Evolutionary conservation across 2,329 filamentous ascomycete species (phyloP).

Genomic region (Ophiostoma perfectum): DNA sequence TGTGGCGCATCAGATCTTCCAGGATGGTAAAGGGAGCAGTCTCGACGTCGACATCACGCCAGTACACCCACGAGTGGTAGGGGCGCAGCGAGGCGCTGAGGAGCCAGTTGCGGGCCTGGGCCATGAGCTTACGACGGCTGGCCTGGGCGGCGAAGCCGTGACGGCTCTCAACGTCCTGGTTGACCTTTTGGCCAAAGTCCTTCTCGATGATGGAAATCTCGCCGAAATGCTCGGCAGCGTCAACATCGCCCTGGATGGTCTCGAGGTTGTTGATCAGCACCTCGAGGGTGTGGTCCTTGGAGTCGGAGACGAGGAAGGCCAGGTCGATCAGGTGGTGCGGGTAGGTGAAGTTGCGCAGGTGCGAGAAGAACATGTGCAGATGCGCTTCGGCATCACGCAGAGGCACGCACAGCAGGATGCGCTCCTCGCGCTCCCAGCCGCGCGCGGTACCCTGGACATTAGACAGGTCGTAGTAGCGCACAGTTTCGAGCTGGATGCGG

Average conservation of each 20-base stretch:
- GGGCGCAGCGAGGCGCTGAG: constrained; percentile 87
- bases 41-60: constrained; percentile 90
- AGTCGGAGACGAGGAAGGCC: constrained; percentile 94
- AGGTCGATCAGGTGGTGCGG: constrained; percentile 94
- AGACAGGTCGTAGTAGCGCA: constrained; percentile 93
- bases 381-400: constrained; percentile 88
- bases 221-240: constrained; percentile 78
- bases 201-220: constrained; percentile 98
- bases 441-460: constrained; percentile 86
- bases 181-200: constrained; percentile 96
- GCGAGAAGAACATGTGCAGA: constrained; percentile 97
- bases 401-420: constrained; percentile 90
- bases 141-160: constrained; percentile 97
- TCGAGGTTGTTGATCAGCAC: constrained; percentile 71
- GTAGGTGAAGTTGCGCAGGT: constrained; percentile 93
- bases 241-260: constrained; percentile 70
- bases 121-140: constrained; percentile 91
- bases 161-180: constrained; percentile 94
- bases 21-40: constrained; percentile 95
- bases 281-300: constrained; percentile 81
- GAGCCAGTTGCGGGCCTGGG: constrained; percentile 94
- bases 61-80: constrained; percentile 79
- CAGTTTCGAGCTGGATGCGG: constrained; percentile 80
- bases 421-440: constrained; percentile 94
- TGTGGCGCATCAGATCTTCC: constrained; percentile 96